phyloP scores from a whole-genome alignment of 106 monocot genomes.

The Dendrobium catenatum region DNA sequence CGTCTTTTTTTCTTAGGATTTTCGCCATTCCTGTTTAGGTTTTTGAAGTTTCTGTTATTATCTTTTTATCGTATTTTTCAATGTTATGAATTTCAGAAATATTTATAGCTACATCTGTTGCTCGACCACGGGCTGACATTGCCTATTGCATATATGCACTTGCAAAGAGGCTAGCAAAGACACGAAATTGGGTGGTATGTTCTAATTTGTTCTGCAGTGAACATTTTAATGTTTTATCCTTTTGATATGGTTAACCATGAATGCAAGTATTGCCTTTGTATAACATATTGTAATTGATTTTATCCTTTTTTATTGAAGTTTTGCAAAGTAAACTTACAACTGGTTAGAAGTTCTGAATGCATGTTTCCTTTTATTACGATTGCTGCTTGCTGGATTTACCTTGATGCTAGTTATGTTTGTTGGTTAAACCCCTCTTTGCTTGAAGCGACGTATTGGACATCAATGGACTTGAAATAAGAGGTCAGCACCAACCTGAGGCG shows the following conservation, averaged over 20 bases:
- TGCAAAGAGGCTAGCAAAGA: constrained; percentile 62
- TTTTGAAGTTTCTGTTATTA: background rate
- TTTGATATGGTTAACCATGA: background rate
- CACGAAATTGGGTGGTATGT: constrained; percentile 68
- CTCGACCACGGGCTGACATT: constrained; percentile 62
- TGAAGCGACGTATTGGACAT: background rate
- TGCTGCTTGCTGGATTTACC: no score
- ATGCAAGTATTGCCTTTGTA: background rate
- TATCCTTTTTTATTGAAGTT: background rate
- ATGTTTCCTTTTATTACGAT: no score
- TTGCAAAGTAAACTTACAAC: background rate
- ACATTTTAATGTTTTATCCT: background rate
- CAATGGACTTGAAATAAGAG: background rate
- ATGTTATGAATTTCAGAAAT: constrained; percentile 35
- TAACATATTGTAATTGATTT: background rate
- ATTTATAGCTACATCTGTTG: constrained; percentile 52
- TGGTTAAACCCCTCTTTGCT: no score
- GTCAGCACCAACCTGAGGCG: background rate
- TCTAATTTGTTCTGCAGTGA: background rate
- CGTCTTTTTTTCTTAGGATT: background rate
- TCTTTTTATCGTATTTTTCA: constrained; percentile 1
- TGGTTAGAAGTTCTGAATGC: background rate
- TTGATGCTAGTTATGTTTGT: no score
- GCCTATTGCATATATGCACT: constrained; percentile 80
- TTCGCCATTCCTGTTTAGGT: background rate